Base-by-base conservation (phyloP, 441 rosid species). In the Flueggea neowawraea region DNA sequence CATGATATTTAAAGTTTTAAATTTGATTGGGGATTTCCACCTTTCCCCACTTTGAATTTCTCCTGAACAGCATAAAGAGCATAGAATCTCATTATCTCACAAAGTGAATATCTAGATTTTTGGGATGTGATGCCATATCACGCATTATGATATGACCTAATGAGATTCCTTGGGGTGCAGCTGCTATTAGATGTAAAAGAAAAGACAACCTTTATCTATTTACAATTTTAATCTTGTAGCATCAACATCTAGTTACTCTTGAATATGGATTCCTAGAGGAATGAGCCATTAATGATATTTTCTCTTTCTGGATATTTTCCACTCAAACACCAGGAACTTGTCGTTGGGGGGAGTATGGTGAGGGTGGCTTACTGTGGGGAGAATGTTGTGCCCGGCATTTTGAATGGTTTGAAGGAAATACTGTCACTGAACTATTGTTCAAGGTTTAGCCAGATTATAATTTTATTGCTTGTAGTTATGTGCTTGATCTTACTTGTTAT, bases 291-390 rank as follows among this genome's bases (percentile, higher is more conserved):
- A 36, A 36, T 8, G 4, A 3, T 36, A 36, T 36, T 36, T 36
- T 36, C 9, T 36, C 9, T 36, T 36, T 36, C 4, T 0, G 1
- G 41, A 47, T 47, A 47, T 47, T 47, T 32, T 57, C 52, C 31
- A 6, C n/a, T 9, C 31, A 64, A 16, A 55, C 41, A 70, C 64
- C 73, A 95, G 99, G 97, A 69, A 95, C 96, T 13, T 82, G 83
- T 54, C 84, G 90, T 28, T 95, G 99, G 99, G 96, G 97, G 74
- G 99, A 92, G 79, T 95, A 74, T 69, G 99, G 99, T 41, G 86
- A 81, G 75, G 99, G 99, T 47, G 99, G 98, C 69, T 70, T 95
- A 51, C 75, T 95, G 66, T 95, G 99, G 99, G 98, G 95, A 65
- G 99, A 91, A 77, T 95, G 98, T 70, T 80, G 52, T 70, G 75